Evolutionary conservation across 768 basidiomycete species (phyloP).

Genomic region (Termitomyces sp.): DNA sequence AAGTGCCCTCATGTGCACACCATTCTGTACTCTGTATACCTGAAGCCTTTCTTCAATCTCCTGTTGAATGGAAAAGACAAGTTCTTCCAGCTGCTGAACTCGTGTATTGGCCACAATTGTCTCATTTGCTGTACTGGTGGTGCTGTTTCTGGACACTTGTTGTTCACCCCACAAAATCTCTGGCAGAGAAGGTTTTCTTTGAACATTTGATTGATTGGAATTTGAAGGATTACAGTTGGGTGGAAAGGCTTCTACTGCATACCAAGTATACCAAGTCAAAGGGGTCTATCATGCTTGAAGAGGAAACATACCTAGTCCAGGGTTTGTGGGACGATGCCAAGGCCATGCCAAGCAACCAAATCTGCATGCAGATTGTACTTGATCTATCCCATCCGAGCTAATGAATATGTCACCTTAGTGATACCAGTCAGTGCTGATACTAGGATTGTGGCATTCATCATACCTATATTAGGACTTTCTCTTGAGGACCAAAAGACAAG

Average conservation of each 20-base stretch:
- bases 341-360: background rate
- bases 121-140: background rate
- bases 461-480: background rate
- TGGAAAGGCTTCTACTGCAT: background rate
- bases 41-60: background rate
- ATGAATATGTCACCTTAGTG: background rate
- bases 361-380: background rate
- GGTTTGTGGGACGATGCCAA: background rate
- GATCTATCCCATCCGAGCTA: background rate
- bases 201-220: background rate
- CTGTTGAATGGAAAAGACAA: background rate
- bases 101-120: background rate
- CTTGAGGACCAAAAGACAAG: background rate
- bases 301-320: background rate
- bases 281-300: background rate
- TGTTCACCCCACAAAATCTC: background rate
- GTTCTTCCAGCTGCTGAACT: background rate
- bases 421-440: background rate
- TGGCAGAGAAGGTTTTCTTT: background rate
- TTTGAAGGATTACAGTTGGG: background rate
- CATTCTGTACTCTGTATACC: background rate
- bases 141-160: background rate
- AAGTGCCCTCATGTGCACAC: background rate
- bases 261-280: background rate
- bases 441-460: background rate